phyloP scores from a whole-genome alignment of 371 early-diverging fungal genomes.

The Saksenaea vasiformis region DNA sequence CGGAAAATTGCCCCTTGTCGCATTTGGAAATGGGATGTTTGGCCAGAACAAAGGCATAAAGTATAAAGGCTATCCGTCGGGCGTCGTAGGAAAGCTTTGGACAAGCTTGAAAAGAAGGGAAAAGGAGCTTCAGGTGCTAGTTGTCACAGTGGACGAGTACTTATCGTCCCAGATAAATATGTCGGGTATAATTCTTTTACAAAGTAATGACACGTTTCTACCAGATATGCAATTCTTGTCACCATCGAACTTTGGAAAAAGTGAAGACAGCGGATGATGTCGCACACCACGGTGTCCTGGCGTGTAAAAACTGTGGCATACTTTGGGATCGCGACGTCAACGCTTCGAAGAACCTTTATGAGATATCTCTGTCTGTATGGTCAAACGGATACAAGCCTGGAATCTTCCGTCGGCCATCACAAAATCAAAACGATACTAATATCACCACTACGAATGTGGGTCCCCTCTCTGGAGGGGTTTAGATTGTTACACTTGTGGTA shows the following conservation, averaged over 20 bases:
- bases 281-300: not conserved
- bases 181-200: not conserved
- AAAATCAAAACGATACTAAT: not conserved
- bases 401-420: not conserved
- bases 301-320: too few relatives aligned
- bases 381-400: not conserved
- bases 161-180: not conserved
- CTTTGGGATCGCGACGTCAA: constrained; percentile 2
- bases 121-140: not conserved
- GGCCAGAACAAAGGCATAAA: not conserved
- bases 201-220: not conserved
- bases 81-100: not conserved
- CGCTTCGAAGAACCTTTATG: not conserved
- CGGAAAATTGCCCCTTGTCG: not conserved
- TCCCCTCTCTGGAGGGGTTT: too few relatives aligned
- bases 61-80: not conserved
- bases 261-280: not conserved
- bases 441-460: not conserved
- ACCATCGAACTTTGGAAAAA: not conserved
- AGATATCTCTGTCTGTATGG: not conserved
- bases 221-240: not conserved
- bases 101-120: not conserved
- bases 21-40: not conserved
- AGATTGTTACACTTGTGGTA: too few relatives aligned
- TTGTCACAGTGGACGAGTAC: not conserved